Percentiles rank a stretch among this genome's conserved stretches.
These are phyloP conservation scores for Madurella fahalii DNA, from an alignment of 2,329 filamentous ascomycete genomes.

Conservation along the genomic window DNA sequence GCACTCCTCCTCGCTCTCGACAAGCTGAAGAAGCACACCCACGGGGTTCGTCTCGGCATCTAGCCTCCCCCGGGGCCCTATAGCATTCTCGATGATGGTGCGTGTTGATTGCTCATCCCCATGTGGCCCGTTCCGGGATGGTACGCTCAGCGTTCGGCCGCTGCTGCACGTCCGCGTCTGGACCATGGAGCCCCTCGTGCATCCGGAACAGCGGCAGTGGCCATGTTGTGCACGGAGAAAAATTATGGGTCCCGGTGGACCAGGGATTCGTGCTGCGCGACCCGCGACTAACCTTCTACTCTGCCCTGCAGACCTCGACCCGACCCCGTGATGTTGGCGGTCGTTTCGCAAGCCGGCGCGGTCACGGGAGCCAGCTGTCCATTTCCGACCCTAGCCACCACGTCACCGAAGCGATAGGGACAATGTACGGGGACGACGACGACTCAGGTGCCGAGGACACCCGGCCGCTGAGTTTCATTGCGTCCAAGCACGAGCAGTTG, in stretches of 20 bases:
- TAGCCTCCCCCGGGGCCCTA: slow-evolving; percentile 37
- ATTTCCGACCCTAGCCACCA: slow-evolving; percentile 89
- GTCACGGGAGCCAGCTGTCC: slow-evolving; percentile 55
- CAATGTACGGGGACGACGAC: slow-evolving; percentile 77
- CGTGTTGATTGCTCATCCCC: slow-evolving; percentile 27
- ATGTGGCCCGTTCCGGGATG: slow-evolving; percentile 2
- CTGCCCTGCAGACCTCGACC: slow-evolving; percentile 50
- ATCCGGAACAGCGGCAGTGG: slow-evolving; percentile 14
- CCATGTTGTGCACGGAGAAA: slow-evolving; percentile 22
- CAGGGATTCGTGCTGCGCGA: slow-evolving; percentile 15
- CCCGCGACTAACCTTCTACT: slow-evolving; percentile 16
- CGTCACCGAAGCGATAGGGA: slow-evolving; percentile 89
- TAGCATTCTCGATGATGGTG: slow-evolving; percentile 46
- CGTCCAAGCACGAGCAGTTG: slow-evolving; percentile 51
- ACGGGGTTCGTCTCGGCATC: slow-evolving; percentile 22
- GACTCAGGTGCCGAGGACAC: slow-evolving; percentile 47
- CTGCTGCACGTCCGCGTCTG: slow-evolving; percentile 4
- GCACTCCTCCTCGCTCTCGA: slow-evolving; percentile 9
- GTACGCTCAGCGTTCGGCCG: slow-evolving; percentile 11
- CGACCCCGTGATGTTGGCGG: slow-evolving; percentile 53
- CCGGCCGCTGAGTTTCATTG: slow-evolving; percentile 73
- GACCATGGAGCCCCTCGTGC: slow-evolving; percentile 18
- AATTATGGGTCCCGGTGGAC: slow-evolving; percentile 27
- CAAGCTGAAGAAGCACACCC: slow-evolving; percentile 11
- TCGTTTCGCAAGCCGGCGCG: slow-evolving; percentile 56